Conservation (phyloP, 164 flowering plant species). For the Annona cherimola region DNA sequence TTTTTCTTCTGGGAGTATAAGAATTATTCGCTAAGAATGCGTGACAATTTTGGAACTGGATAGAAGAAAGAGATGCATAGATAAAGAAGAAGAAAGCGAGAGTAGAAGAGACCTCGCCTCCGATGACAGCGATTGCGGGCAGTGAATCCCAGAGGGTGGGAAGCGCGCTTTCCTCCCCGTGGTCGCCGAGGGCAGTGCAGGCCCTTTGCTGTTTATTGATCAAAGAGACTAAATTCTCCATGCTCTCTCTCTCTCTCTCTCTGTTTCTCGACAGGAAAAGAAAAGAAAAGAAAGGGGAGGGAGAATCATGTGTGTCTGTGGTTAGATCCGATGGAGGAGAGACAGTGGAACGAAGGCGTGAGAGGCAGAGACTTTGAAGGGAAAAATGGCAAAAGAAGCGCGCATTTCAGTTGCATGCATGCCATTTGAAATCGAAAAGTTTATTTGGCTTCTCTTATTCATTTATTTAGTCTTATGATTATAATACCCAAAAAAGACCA, state of each 20-base stretch:
- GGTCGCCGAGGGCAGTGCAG: slow-evolving; percentile 87
- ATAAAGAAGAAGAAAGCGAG: slow-evolving; percentile 4
- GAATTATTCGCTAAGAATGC: too few species aligned
- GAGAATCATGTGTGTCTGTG: too few species aligned
- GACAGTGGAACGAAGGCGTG: slow-evolving; percentile 4
- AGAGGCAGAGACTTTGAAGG: not conserved
- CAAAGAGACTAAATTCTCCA: slow-evolving; percentile 74
- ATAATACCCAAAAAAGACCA: too few species aligned
- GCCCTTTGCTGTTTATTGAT: slow-evolving; percentile 90
- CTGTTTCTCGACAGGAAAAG: not conserved
- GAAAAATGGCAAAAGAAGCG: not conserved
- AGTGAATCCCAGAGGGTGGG: slow-evolving; percentile 96
- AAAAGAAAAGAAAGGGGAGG: not conserved
- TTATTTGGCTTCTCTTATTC: too few species aligned
- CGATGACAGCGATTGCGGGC: slow-evolving; percentile 93
- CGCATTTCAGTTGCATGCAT: not conserved
- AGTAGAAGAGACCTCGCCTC: slow-evolving; percentile 91
- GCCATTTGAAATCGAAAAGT: too few species aligned
- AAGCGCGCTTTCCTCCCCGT: slow-evolving; percentile 72
- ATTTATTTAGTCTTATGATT: too few species aligned
- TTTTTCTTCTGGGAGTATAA: too few species aligned
- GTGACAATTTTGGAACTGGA: too few species aligned
- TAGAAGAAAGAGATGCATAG: not conserved
- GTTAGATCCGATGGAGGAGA: not conserved
- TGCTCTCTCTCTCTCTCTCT: slow-evolving; percentile 16